Evolutionary conservation across 2,329 filamentous ascomycete species (phyloP).

Genomic region (Penicillium brasilianum): DNA sequence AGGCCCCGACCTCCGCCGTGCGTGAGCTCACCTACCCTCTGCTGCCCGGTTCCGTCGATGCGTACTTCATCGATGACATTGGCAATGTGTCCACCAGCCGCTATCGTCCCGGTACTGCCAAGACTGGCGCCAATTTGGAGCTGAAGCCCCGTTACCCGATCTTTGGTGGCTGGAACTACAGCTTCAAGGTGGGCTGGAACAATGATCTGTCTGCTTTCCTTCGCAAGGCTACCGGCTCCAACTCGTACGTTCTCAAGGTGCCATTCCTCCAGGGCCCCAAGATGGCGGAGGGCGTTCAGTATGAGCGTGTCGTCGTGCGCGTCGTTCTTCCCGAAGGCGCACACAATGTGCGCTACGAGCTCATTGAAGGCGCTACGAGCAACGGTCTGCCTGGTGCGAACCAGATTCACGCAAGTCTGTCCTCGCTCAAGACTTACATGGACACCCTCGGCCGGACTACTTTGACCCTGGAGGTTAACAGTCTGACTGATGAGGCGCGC

Average conservation of each 20-base stretch:
- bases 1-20: constrained; percentile 75
- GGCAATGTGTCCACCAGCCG: constrained; percentile 94
- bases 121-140: constrained; percentile 71
- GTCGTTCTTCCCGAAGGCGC: constrained; percentile 92
- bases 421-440: constrained; percentile 85
- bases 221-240: constrained; percentile 62
- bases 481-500: constrained; percentile 87
- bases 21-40: constrained; percentile 83
- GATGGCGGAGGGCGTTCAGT: constrained; percentile 82
- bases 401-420: constrained; percentile 60
- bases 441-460: constrained; percentile 89
- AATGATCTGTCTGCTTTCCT: constrained; percentile 78
- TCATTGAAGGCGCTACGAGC: constrained; percentile 69
- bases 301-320: constrained; percentile 77
- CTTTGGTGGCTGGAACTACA: constrained; percentile 98
- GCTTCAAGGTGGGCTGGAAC: constrained; percentile 96
- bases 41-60: constrained; percentile 76
- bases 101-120: constrained; percentile 64
- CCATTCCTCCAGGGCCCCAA: constrained; percentile 94
- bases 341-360: constrained; percentile 65
- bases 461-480: constrained; percentile 78
- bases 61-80: constrained; percentile 95
- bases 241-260: constrained; percentile 83
- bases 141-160: constrained; percentile 94
- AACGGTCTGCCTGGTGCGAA: constrained; percentile 70